phyloP scores from a whole-genome alignment of 108 stramenopile genomes.

The Craspedostauros australis region DNA sequence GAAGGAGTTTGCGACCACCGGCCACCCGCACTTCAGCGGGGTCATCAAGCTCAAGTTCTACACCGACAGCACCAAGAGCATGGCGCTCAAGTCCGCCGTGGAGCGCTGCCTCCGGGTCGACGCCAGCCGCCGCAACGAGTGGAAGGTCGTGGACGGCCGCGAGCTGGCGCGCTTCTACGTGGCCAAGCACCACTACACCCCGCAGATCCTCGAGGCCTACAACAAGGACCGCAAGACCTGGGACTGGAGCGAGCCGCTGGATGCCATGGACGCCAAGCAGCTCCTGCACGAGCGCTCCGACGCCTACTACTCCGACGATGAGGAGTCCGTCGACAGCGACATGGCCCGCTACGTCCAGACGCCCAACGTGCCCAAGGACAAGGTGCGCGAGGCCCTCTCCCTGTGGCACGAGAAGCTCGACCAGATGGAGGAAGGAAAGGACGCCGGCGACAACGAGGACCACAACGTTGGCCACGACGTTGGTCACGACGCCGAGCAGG shows the following conservation, averaged over 20 bases:
- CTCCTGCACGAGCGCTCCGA: constrained; percentile 24
- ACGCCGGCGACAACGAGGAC: too few species aligned
- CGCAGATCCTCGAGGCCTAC: constrained; percentile 25
- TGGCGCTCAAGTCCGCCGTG: constrained; percentile 35
- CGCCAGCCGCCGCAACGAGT: constrained; percentile 25
- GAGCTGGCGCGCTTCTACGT: constrained; percentile 28
- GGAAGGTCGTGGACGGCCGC: constrained; percentile 14
- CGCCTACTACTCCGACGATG: constrained; percentile 10
- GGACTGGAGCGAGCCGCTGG: constrained; percentile 33
- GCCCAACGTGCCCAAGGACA: constrained; percentile 41
- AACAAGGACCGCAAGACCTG: constrained; percentile 22
- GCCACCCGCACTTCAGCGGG: constrained; percentile 37
- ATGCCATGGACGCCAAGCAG: constrained; percentile 28
- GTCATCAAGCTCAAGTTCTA: constrained; percentile 37
- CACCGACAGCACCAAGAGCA: constrained; percentile 14
- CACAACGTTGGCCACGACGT: too few species aligned
- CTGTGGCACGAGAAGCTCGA: neutral
- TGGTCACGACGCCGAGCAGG: too few species aligned
- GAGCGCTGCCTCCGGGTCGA: constrained; percentile 36
- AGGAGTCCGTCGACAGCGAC: constrained; percentile 7
- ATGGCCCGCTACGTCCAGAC: constrained; percentile 25
- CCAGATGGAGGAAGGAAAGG: constrained; percentile 24
- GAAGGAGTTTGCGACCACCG: constrained; percentile 31
- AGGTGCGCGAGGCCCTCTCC: constrained; percentile 31
- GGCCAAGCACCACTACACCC: constrained; percentile 43